Base-by-base conservation (phyloP, 768 basidiomycete species). In the Termitomyces sp. region DNA sequence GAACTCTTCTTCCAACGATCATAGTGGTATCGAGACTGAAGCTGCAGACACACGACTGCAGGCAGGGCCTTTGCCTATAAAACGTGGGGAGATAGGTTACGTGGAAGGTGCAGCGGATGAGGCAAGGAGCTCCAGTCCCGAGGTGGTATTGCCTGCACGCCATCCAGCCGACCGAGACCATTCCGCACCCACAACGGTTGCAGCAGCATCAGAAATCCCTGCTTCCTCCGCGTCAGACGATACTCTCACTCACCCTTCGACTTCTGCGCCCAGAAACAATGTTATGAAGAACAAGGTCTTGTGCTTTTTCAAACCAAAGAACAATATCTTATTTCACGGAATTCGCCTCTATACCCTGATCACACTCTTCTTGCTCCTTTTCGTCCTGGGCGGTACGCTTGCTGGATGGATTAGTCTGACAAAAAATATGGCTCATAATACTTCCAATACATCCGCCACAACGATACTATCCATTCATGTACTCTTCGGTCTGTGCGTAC, bases 1-100 rank as follows among this genome's bases (percentile, higher is more conserved):
- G 33, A 42, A 41, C 58, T 59, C 68, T 55, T 67, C 68, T 30
- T 58, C 61, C 36, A 62, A 27, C 9, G 5, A 42, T 20, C n/a
- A 3, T 57, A 42, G 61, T 45, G 56, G 50, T 57, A 57, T 55
- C 33, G 57, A 57, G 41, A 57, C 61, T 27, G 37, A 49, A 18
- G 44, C 59, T 55, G 67, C 69, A 57, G 73, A 74, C 66, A 55
- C 64, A 61, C 74, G 75, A 64, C 74, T 72, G 56, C 76, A 87
- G 75, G 85, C 85, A 65, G 85, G 76, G 45, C 85, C 86, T 56
- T 72, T 87, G 66, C 87, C 87, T 54, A 68, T 67, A 46, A 88
- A 88, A 69, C 76, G 79, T 20, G 88, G 86, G 30, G 87, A 88
- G 66, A 83, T 89, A 54, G 87, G 87, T 22, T 89, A 75, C 66